A percentile compares a stretch with the other conserved stretches of the same genome.
Evolutionary conservation across 345 rosid genomes (phyloP).

Genomic region (Aquilaria malaccensis): DNA sequence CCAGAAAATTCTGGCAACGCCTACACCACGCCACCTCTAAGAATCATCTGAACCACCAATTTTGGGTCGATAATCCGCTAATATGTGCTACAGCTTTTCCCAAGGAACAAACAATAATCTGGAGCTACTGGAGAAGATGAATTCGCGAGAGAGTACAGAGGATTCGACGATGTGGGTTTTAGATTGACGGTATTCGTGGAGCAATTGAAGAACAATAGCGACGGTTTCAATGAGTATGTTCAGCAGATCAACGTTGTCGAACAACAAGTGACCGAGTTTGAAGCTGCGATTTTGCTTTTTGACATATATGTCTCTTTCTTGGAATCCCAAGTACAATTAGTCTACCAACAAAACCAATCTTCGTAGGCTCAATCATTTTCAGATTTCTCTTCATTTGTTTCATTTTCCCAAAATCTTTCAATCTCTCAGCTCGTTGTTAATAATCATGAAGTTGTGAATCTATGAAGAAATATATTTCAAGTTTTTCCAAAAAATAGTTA

Average conservation of each 20-base stretch:
- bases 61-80: too few species aligned
- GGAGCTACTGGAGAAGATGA: constrained; percentile 87
- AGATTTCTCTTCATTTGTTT: too few species aligned
- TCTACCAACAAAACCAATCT: constrained; percentile 14
- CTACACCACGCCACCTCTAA: too few species aligned
- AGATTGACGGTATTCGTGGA: constrained; percentile 68
- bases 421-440: too few species aligned
- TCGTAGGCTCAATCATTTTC: too few species aligned
- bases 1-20: too few species aligned
- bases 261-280: constrained; percentile 70
- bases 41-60: too few species aligned
- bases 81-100: not conserved
- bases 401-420: too few species aligned
- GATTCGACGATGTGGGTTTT: constrained; percentile 68
- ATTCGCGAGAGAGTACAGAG: constrained; percentile 63
- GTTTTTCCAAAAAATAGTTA: too few species aligned
- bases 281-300: constrained; percentile 68
- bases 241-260: constrained; percentile 68
- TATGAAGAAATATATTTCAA: too few species aligned
- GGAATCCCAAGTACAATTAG: constrained; percentile 56
- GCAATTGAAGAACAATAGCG: constrained; percentile 63
- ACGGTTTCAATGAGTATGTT: constrained; percentile 63
- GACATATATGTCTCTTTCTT: constrained; percentile 63
- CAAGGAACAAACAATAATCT: constrained; percentile 64
- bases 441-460: too few species aligned